A percentile compares a stretch with the other conserved stretches of the same genome.
phyloP scores from a whole-genome alignment of 805 yeast species.

The Henningerozyma blattae region DNA sequence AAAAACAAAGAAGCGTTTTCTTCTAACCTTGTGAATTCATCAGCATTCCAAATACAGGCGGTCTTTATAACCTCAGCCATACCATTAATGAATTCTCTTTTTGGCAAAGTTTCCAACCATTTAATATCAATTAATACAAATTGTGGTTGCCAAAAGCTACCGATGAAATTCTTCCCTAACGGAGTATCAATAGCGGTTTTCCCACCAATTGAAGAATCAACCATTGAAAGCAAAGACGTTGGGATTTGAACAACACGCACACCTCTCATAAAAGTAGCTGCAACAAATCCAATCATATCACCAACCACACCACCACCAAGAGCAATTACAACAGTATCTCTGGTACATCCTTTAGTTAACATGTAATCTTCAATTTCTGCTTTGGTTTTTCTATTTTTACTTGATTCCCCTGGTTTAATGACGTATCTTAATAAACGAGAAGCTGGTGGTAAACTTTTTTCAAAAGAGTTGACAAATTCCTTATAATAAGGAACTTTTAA shows the following conservation, averaged over 20 bases:
- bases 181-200: conserved; percentile 98
- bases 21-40: conserved; percentile 78
- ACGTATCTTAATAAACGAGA: conserved; percentile 62
- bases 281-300: conserved; percentile 97
- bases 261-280: conserved; percentile 99
- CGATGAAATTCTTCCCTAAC: conserved; percentile 86
- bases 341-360: conserved; percentile 74
- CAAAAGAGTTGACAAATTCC: conserved; percentile 33
- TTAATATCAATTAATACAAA: conserved; percentile 80
- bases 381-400: conserved; percentile 79
- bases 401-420: conserved; percentile 88
- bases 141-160: conserved; percentile 95
- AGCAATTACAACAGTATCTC: conserved; percentile 90
- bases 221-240: conserved; percentile 91
- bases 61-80: conserved; percentile 98
- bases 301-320: conserved; percentile 99
- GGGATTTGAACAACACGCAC: conserved; percentile 90
- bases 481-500: conserved; percentile 50
- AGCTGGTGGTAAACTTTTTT: conserved; percentile 31
- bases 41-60: conserved; percentile 94
- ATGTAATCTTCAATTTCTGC: conserved; percentile 88
- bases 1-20: conserved; percentile 58
- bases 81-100: conserved; percentile 91
- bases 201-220: conserved; percentile 96
- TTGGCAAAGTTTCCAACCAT: conserved; percentile 79